These are phyloP conservation scores for Lasiosphaeria ovina DNA, from an alignment of 495 filamentous ascomycete species.

Conservation along the genomic window DNA sequence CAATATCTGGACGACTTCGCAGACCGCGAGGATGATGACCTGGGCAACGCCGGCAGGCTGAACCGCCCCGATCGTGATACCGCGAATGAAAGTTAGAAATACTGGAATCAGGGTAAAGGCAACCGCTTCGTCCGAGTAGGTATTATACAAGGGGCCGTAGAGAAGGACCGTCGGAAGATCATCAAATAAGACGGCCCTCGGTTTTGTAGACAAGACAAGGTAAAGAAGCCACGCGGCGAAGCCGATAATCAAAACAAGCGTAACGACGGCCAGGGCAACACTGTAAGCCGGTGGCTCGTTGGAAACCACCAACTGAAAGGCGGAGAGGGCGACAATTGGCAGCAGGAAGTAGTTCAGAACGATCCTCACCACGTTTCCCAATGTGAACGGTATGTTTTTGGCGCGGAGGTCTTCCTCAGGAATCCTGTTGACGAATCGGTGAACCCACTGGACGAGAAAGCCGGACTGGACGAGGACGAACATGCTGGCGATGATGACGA, in stretches of 20 bases:
- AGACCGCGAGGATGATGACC: constrained; percentile 85
- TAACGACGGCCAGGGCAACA: constrained; percentile 68
- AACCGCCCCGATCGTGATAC: constrained; percentile 84
- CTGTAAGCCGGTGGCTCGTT: constrained; percentile 61
- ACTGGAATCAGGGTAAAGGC: constrained; percentile 86
- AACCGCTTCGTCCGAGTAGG: constrained; percentile 82
- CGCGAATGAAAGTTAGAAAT: constrained; percentile 77
- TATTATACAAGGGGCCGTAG: constrained; percentile 97
- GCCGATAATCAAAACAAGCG: constrained; percentile 66
- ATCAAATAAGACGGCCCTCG: constrained; percentile 84
- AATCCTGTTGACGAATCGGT: constrained; percentile 64
- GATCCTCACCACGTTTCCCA: constrained; percentile 82
- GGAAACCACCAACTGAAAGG: constrained; percentile 87
- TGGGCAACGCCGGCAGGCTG: constrained; percentile 93
- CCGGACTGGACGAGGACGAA: constrained; percentile 73
- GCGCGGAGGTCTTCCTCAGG: constrained; percentile 81
- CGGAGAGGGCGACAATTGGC: constrained; percentile 78
- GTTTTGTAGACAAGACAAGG: constrained; percentile 75
- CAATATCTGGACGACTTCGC: constrained; percentile 87
- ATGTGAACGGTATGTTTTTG: constrained; percentile 91
- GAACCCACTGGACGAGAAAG: constrained; percentile 72
- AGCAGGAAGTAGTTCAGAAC: constrained; percentile 89
- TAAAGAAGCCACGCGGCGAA: constrained; percentile 77
- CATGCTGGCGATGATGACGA: constrained; percentile 66
- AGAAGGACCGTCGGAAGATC: constrained; percentile 84